Base-by-base conservation (phyloP, 2,329 filamentous ascomycete species). In the Diaporthe vaccinii region DNA sequence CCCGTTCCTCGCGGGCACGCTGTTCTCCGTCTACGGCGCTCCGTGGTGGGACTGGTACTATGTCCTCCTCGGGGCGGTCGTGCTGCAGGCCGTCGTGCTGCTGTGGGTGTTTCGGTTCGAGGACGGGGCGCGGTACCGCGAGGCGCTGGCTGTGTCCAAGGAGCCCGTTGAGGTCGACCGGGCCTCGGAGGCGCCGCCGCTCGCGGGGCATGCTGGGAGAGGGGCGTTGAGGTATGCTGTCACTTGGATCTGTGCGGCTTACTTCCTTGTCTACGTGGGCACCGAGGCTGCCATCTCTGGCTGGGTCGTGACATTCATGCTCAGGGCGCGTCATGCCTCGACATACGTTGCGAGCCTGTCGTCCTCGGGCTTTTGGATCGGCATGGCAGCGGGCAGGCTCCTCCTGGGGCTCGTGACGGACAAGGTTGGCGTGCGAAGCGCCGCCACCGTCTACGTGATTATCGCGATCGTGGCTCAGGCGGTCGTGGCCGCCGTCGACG, bases 271-370 rank as follows among this genome's bases (percentile, higher is more conserved):
- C 6, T 86, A 87, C 75, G 83, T 87, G 6, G 85, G 86, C 22
- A 86, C 84, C 22, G 86, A 88, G 75, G 82, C 83, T 28, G 83
- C 84, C 0, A 85, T 87, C 0, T 86, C 84, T 3, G 85, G 85
- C 44, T 88, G 86, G 86, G 81, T 87, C 14, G 83, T 87, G 2
- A 83, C 85, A 0, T 88, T 85, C 79, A 87, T 87, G 84, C 79
- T 80, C 5, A 83, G 85, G 2, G 80, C 82, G 20, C 85, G 85
- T 6, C 79, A 84, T 55, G 80, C 82, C 0, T 81, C 84, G 5
- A 79, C 82, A 0, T 83, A 84, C 17, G 76, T 84, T 0, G 82
- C 86, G 7, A 84, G 83, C 12, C 78, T 87, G 0, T 83, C 84
- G 14, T 86, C 85, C 0, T 86, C 86, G 1, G 83, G 82, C 0